phyloP scores from a whole-genome alignment of 768 basidiomycete species.

The Ramaria sp. region DNA sequence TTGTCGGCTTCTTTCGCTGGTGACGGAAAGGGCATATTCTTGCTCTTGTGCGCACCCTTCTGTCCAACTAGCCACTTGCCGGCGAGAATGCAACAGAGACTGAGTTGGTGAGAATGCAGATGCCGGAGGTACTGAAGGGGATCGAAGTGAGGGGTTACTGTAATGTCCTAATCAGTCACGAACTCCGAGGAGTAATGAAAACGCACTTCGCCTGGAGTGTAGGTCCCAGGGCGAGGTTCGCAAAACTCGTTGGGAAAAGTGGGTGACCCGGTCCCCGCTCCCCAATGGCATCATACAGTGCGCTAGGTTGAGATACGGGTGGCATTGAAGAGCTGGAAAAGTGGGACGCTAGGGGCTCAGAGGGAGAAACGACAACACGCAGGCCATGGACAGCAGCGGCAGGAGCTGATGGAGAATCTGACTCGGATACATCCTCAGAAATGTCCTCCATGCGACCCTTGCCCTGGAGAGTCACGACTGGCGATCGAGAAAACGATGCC shows the following conservation, averaged over 20 bases:
- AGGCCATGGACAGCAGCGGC: slow-evolving; percentile 5
- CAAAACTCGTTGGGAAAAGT: slow-evolving; percentile 75
- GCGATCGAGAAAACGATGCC: slow-evolving; percentile 1
- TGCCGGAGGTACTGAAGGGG: slow-evolving; percentile 18
- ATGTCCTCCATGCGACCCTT: slow-evolving; percentile 4
- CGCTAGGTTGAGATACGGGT: slow-evolving; percentile 12
- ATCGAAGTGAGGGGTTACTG: slow-evolving; percentile 19
- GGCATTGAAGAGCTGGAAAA: background rate
- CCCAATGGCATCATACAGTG: slow-evolving; percentile 37
- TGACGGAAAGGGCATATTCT: slow-evolving; percentile 32
- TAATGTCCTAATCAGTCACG: background rate
- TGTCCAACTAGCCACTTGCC: slow-evolving; percentile 16
- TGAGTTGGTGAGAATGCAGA: slow-evolving; percentile 19
- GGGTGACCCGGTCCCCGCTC: slow-evolving; percentile 67
- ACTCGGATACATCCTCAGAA: slow-evolving; percentile 5
- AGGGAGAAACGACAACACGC: background rate
- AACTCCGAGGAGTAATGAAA: background rate
- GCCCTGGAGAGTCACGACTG: background rate
- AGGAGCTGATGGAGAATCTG: background rate
- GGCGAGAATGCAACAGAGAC: slow-evolving; percentile 15
- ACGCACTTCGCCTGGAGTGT: slow-evolving; percentile 48
- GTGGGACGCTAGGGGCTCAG: background rate
- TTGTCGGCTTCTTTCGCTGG: slow-evolving; percentile 24
- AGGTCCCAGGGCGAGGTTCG: slow-evolving; percentile 51
- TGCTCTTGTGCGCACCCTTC: slow-evolving; percentile 29